A percentile compares a stretch with the other conserved stretches of the same genome.
Evolutionary conservation across 2,329 filamentous ascomycete genomes (phyloP).

Genomic region (Dothideomycetidae sp.): DNA sequence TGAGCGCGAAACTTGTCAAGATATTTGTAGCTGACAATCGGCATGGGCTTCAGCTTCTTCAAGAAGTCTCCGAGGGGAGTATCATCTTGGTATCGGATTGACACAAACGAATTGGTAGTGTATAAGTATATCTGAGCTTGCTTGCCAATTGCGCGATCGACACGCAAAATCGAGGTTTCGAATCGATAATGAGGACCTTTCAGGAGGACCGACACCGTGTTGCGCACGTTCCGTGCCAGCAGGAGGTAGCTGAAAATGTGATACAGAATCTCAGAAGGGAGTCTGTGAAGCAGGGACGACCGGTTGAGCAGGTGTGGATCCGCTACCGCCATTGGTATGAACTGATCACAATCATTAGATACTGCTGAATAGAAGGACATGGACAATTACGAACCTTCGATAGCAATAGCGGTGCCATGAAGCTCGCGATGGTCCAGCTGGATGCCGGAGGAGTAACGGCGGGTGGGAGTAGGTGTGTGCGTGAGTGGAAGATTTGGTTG

Average conservation of each 20-base stretch:
- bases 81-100: background rate
- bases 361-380: too few species aligned
- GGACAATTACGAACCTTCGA: too few species aligned
- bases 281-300: background rate
- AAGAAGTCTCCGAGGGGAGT: background rate
- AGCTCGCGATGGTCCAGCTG: too few species aligned
- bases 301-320: too few species aligned
- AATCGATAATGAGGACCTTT: background rate
- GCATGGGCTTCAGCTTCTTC: background rate
- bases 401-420: too few species aligned
- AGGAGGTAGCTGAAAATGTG: background rate
- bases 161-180: background rate
- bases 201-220: background rate
- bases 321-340: too few species aligned
- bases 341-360: too few species aligned
- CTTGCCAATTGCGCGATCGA: background rate
- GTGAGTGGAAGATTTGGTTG: too few species aligned
- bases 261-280: background rate
- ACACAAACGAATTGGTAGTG: background rate
- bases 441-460: too few species aligned
- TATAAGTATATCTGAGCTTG: background rate
- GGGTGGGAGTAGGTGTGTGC: too few species aligned
- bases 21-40: background rate
- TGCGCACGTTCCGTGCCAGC: background rate
- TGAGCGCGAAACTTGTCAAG: background rate